Percentiles rank a stretch among this genome's conserved stretches.
Conservation (phyloP, 306 rosid genomes). For the Bauhinia variegata region DNA sequence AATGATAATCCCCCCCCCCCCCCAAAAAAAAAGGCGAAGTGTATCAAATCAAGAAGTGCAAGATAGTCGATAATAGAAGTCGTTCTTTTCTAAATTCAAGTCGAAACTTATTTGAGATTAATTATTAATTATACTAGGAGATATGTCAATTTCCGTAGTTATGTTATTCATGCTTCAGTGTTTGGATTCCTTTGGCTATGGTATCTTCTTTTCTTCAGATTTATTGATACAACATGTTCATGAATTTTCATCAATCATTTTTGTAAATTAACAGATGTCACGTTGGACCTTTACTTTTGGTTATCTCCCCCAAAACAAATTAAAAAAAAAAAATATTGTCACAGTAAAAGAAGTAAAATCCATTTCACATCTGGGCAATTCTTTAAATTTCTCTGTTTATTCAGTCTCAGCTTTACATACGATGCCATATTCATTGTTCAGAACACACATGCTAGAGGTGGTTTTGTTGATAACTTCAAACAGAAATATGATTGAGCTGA, state of each 20-base stretch:
- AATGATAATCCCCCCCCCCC: too few relatives aligned
- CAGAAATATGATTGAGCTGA: constrained; percentile 27
- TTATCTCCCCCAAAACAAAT: neutral
- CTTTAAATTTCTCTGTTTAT: constrained; percentile 27
- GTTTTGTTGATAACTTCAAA: constrained; percentile 31
- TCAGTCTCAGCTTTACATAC: constrained; percentile 42
- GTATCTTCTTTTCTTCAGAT: neutral
- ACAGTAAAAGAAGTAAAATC: neutral
- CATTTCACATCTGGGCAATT: neutral
- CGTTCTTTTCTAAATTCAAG: neutral
- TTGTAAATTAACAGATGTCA: neutral
- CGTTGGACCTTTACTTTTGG: neutral
- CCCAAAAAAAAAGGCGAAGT: too few relatives aligned
- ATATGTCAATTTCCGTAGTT: neutral
- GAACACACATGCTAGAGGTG: constrained; percentile 39
- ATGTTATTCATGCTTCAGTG: neutral
- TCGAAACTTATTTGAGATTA: neutral
- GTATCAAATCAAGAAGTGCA: neutral
- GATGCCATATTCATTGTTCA: constrained; percentile 32
- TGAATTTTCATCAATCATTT: constrained; percentile 3
- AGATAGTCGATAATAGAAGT: neutral
- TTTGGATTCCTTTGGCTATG: neutral
- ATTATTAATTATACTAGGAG: too few relatives aligned
- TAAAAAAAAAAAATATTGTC: neutral
- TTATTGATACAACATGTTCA: constrained; percentile 1